phyloP scores from a whole-genome alignment of 2,329 filamentous ascomycete species.

The Helicocarpus griseus region DNA sequence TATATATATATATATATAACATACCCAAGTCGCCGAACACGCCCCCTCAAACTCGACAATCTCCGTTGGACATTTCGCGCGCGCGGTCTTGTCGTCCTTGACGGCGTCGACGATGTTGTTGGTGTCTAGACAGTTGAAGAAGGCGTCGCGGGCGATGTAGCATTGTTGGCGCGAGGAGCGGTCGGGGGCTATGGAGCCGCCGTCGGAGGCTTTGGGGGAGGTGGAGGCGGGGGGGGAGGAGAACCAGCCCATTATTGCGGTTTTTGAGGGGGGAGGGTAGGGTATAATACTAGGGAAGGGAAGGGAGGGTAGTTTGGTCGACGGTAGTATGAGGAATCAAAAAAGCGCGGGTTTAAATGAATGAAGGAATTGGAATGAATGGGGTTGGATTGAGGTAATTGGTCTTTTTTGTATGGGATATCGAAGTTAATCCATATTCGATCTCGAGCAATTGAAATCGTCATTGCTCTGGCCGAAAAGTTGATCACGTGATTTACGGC shows the following conservation, averaged over 20 bases:
- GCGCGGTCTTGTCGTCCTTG: constrained; percentile 46
- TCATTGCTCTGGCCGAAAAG: too few relatives aligned
- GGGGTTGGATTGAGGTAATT: too few relatives aligned
- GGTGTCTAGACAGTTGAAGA: constrained; percentile 79
- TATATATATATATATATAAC: constrained; percentile 22
- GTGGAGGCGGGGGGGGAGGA: constrained; percentile 32
- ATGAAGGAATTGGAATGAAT: too few relatives aligned
- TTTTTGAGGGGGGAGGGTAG: constrained; percentile 1
- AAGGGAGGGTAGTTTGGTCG: too few relatives aligned
- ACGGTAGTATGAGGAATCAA: too few relatives aligned
- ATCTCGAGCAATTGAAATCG: too few relatives aligned
- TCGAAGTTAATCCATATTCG: too few relatives aligned
- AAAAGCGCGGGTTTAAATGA: too few relatives aligned
- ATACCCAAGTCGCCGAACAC: constrained; percentile 84
- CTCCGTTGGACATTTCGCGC: constrained; percentile 51
- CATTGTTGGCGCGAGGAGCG: constrained; percentile 71
- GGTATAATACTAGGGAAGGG: too few relatives aligned
- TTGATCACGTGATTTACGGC: too few relatives aligned
- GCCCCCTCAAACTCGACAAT: constrained; percentile 65
- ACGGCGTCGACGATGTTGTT: constrained; percentile 71
- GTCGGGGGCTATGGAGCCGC: constrained; percentile 69
- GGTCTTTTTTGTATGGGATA: too few relatives aligned
- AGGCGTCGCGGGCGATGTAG: constrained; percentile 81
- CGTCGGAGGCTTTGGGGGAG: constrained; percentile 42
- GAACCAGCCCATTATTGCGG: constrained; percentile 44